Base-by-base conservation (phyloP, 164 flowering plant genomes). In the Aristolochia californica region DNA sequence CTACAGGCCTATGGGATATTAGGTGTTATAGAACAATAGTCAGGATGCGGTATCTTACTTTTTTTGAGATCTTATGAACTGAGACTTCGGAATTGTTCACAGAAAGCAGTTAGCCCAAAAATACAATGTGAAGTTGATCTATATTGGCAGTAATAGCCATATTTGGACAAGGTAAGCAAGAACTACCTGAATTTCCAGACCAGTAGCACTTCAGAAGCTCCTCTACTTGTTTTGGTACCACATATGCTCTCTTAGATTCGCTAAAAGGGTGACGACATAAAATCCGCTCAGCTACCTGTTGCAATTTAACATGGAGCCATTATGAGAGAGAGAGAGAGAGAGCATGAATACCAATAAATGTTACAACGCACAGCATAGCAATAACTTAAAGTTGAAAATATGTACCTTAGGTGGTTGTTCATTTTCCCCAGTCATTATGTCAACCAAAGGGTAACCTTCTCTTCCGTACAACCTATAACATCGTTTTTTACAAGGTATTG, bases 201-300 rank as follows among this genome's bases (percentile, higher is more conserved):
- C 97, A 90, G 65, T 78, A 94, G 68, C 99, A 90, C 77, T 84
- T 84, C 58, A 90, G 64, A 59, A 94, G 95, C 77, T 94, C 99
- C 76, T 90, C 99, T 55, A 94, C 94, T 23, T 60, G 77, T 63
- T 94, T 93, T 5, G 99, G 99, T 43, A 94, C 96, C 67, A 94
- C 96, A 74, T 85, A 90, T 25, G 99, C 99, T 72, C 99, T 79
- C 72, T 94, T 90, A 21, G 99, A 94, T 77, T 94, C 99, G 67
- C 66, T 90, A 63, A 94, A 94, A 44, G 99, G 99, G 70, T 90
- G 99, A 53, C 99, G 96, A 60, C 99, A 94, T 48, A 94, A 65
- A 30, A 94, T 78, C 40, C 97, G 64, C 71, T 88, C 93, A 27
- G 74, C 89, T 20, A 77, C 85, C 96, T 85, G 73, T 38, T 66